phyloP scores from a whole-genome alignment of 2,329 filamentous ascomycete genomes.

The Paraphaeosphaeria minitans region DNA sequence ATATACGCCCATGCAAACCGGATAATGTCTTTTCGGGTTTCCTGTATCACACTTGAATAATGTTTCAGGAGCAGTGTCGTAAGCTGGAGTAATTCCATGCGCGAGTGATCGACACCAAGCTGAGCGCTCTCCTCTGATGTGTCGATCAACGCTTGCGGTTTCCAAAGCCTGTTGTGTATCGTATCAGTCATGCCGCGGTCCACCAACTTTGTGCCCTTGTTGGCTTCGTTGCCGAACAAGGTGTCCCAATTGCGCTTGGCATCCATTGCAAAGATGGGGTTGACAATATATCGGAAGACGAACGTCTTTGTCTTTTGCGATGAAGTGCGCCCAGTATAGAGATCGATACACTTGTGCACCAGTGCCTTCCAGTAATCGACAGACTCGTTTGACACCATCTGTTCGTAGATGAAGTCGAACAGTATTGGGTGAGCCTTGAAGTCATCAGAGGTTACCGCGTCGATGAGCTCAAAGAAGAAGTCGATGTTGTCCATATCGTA shows the following conservation, averaged over 20 bases:
- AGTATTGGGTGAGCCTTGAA: constrained; percentile 77
- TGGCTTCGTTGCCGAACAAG: constrained; percentile 57
- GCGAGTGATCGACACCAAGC: constrained; percentile 88
- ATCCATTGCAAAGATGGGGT: constrained; percentile 96
- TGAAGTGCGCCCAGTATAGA: constrained; percentile 78
- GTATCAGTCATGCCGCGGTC: constrained; percentile 87
- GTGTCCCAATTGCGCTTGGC: constrained; percentile 79
- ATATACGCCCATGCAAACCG: constrained; percentile 99
- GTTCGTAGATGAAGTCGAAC: constrained; percentile 80
- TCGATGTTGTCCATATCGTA: constrained; percentile 78
- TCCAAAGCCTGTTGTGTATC: constrained; percentile 93
- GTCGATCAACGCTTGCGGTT: constrained; percentile 77
- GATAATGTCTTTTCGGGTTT: constrained; percentile 95
- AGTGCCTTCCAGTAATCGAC: constrained; percentile 84
- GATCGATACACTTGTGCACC: constrained; percentile 82
- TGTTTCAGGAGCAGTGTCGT: constrained; percentile 96
- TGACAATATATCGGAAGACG: constrained; percentile 87
- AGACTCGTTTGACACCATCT: constrained; percentile 82
- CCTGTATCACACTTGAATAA: constrained; percentile 83
- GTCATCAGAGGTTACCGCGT: constrained; percentile 81
- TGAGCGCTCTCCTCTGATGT: constrained; percentile 81
- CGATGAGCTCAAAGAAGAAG: constrained; percentile 81
- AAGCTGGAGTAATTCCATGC: constrained; percentile 94
- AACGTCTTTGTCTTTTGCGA: constrained; percentile 93
- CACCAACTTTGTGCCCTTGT: constrained; percentile 72